Percentiles rank a stretch among this genome's conserved stretches.
phyloP scores from a whole-genome alignment of 345 rosid genomes.

The Eucalyptus erythrocorys region DNA sequence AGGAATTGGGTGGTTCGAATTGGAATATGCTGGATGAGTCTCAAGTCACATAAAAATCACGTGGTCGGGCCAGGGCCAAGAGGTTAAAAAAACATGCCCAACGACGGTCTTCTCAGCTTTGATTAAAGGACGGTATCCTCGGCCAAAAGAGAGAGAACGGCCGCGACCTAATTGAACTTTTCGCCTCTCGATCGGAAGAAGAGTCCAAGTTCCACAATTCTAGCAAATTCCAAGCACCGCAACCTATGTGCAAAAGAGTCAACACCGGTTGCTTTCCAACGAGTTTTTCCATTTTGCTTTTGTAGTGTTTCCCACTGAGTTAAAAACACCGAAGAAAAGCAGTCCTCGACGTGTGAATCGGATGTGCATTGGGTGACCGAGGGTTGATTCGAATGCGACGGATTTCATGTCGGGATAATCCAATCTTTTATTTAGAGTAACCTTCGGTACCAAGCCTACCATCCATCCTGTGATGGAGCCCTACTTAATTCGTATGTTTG shows the following conservation, averaged over 20 bases:
- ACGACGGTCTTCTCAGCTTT: neutral
- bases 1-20: neutral
- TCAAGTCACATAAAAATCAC: neutral
- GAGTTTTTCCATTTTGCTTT: neutral
- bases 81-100: neutral
- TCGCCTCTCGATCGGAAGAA: neutral
- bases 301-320: neutral
- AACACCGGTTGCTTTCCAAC: neutral
- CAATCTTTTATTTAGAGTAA: too few species aligned
- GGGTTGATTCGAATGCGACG: neutral
- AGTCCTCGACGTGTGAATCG: neutral
- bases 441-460: neutral
- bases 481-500: neutral
- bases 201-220: neutral
- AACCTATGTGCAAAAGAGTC: neutral
- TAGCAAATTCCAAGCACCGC: neutral
- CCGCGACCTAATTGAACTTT: neutral
- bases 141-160: neutral
- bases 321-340: fast-evolving
- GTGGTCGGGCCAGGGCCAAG: neutral
- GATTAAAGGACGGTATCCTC: neutral
- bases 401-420: neutral
- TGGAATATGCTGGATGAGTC: neutral
- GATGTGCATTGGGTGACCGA: neutral
- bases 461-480: neutral